Evolutionary conservation across 2,329 filamentous ascomycete species (phyloP), one percentile per base, ranked within the genome.

Genomic region (Phoma sp.): DNA sequence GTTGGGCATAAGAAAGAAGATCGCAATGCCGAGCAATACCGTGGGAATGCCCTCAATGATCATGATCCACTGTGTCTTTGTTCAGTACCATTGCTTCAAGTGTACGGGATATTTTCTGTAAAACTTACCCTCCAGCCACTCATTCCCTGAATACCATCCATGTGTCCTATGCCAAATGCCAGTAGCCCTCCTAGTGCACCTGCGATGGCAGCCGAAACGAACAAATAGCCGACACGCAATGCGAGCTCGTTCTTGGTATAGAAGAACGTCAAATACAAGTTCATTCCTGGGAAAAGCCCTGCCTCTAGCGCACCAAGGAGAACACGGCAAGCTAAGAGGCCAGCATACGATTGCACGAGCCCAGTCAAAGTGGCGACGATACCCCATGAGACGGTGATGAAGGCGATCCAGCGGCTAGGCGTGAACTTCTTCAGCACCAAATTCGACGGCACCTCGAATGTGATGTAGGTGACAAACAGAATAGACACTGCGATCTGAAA

Each of bases 211-310:
- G 89, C 84, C 36, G 81, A 84, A 38, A 88, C 86, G 67, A 92
- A 91, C 0, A 92, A 80, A 61, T 90, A 91, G 2, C 87, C 87
- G 3, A 91, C 86, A 2, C 90, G 84, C 37, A 91, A 74, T 5
- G 88, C 89, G 2, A 92, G 81, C 72, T 92, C 89, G 21, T 82
- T 80, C 66, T 88, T 89, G 42, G 85, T 89, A 76, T 92, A 92
- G 78, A 91, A 92, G 60, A 91, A 83, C 0, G 89, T 91, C 17
- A 92, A 79, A 62, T 90, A 91, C 15, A 88, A 75, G 6, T 83
- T 85, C 60, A 89, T 75, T 0, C 88, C 88, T 0, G 88, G 88
- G 59, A 91, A 90, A 1, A 91, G 75, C 0, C 88, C 88, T 0
- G 87, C 87, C 73, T 91, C 88, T 33, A 90, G 81, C 9, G 82